Conservation (phyloP, 2,329 filamentous ascomycete genomes). For the Sarocladiaceae sp. region DNA sequence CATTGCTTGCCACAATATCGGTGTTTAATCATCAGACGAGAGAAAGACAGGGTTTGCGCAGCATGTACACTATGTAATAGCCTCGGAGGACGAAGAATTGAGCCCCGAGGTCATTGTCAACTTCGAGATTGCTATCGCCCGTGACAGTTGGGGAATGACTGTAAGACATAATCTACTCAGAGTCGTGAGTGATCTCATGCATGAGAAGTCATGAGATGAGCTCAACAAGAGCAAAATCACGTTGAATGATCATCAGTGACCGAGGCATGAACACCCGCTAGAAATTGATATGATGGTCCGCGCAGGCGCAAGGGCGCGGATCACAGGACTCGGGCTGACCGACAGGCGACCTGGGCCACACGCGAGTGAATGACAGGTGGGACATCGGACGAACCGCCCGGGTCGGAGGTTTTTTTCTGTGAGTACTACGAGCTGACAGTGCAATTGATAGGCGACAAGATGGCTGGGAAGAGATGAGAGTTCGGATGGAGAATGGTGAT, state of each 20-base stretch:
- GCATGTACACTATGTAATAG: not conserved
- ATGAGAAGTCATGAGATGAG: not conserved
- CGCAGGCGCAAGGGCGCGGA: constrained; percentile 7
- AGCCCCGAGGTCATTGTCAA: not conserved
- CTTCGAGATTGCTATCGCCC: not conserved
- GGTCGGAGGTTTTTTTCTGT: not conserved
- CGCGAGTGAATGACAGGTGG: constrained; percentile 1
- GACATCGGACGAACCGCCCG: constrained; percentile 8
- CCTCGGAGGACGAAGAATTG: not conserved
- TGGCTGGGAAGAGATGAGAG: constrained; percentile 1
- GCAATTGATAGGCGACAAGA: not conserved
- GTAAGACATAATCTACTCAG: no score
- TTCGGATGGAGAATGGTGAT: not conserved
- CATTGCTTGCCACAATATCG: not conserved
- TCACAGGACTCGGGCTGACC: constrained; percentile 6
- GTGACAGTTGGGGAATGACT: no score
- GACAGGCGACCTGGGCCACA: not conserved
- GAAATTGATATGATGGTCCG: not conserved
- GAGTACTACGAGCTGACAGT: not conserved
- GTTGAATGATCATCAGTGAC: not conserved
- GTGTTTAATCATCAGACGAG: not conserved
- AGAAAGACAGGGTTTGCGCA: not conserved
- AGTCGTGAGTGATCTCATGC: not conserved
- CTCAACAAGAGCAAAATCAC: not conserved
- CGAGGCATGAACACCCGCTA: not conserved